A percentile compares a stretch with the other conserved stretches of the same genome.
Conservation (phyloP, 2,329 filamentous ascomycete species). For the Stachybotrys chartarum region DNA sequence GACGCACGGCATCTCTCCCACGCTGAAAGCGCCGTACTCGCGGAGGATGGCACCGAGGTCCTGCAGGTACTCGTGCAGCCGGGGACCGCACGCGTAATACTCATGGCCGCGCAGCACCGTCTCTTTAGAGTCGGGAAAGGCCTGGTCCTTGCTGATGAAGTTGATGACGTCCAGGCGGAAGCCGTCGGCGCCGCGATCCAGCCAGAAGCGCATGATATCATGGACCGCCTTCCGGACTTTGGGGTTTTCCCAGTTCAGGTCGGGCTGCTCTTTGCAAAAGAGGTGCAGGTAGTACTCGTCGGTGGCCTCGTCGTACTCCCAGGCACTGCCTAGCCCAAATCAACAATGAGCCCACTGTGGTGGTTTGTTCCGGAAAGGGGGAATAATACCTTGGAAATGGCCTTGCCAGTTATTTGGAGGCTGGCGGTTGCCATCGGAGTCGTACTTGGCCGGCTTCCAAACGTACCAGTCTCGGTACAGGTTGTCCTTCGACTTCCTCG, state of each 20-base stretch:
- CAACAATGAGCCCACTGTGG: background rate
- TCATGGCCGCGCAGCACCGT: constrained; percentile 25
- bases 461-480: constrained; percentile 57
- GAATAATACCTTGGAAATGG: constrained; percentile 27
- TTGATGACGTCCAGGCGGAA: constrained; percentile 65
- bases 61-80: constrained; percentile 37
- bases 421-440: constrained; percentile 46
- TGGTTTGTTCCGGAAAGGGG: background rate
- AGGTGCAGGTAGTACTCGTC: constrained; percentile 57
- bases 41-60: constrained; percentile 36
- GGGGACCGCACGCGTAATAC: constrained; percentile 47
- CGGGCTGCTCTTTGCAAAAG: constrained; percentile 64
- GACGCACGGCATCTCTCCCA: constrained; percentile 43
- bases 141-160: constrained; percentile 55
- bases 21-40: constrained; percentile 42
- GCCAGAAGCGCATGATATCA: constrained; percentile 66
- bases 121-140: constrained; percentile 41
- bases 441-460: constrained; percentile 54
- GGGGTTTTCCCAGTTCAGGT: constrained; percentile 71
- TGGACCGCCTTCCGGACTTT: constrained; percentile 60
- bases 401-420: constrained; percentile 54
- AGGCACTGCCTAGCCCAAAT: constrained; percentile 29
- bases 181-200: constrained; percentile 58
- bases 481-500: constrained; percentile 44
- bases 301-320: constrained; percentile 42